Base-by-base conservation (phyloP, 148 eudicot species). In the Persicaria tinctoria region DNA sequence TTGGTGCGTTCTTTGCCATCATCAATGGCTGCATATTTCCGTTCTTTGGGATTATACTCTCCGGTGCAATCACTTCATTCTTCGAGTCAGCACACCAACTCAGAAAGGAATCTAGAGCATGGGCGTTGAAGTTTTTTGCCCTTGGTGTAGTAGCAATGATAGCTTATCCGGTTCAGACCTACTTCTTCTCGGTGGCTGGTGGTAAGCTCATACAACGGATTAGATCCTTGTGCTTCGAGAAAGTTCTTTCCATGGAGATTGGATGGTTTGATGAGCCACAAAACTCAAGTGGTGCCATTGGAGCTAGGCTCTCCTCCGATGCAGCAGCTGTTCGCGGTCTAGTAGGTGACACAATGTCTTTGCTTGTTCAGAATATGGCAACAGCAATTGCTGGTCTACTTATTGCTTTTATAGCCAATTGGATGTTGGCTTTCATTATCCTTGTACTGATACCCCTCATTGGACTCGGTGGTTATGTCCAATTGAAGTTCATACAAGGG, bases 201-300 rank as follows among this genome's bases (percentile, higher is more conserved):
- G 77, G 82, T 68, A 85, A 80, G 79, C 74, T 89, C 53, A 84
- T 88, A 14, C 83, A 72, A 74, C 80, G 89, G 56, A 80, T 88
- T 13, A 48, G 78, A 38, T 63, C 78, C 1, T 11, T 75, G 13
- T 75, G 73, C 73, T 93, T 93, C 73, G 83, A 86, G 75, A 93
- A 82, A 77, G 89, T 89, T 75, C 80, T 93, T 23, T n/a, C 64
- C 49, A 92, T 92, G 97, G 97, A 92, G 81, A 82, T 92, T 6
- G 80, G 88, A 59, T 92, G 96, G 96, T 92, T 90, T 68, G 97
- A 92, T 73, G 84, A 92, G 73, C 76, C 91, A 0, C 85, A 87
- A 10, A 82, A 93, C 78, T 89, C 97, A 6, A 93, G 90, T 78
- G 97, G 97, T 49, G 84, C 87, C 4, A 86, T 93, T 63, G 97